phyloP scores from a whole-genome alignment of 2,329 filamentous ascomycete species.

The Talaromyces sp. region DNA sequence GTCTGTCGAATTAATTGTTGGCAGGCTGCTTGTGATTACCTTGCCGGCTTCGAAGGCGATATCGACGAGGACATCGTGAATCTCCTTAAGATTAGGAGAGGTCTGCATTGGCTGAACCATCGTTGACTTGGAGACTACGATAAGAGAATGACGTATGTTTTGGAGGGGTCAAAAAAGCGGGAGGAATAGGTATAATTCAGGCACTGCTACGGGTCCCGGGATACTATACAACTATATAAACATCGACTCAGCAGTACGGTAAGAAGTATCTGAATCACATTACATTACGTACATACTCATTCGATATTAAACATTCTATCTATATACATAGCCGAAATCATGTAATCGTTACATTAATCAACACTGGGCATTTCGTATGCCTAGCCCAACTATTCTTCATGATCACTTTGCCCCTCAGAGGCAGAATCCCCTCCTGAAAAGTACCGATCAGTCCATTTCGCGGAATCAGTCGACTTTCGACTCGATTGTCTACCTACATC shows the following conservation, averaged over 20 bases:
- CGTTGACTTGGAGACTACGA: neutral
- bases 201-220: neutral
- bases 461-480: conserved; percentile 47
- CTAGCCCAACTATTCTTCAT: conserved; percentile 9
- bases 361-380: neutral
- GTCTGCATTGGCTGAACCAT: neutral
- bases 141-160: neutral
- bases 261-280: neutral
- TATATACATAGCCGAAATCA: neutral
- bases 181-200: neutral
- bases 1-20: conserved; percentile 33
- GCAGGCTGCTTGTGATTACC: conserved; percentile 44
- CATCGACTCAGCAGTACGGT: neutral
- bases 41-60: conserved; percentile 42
- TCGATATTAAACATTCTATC: neutral
- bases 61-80: conserved; percentile 42
- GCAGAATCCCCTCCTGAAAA: conserved; percentile 53
- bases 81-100: conserved; percentile 34
- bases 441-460: conserved; percentile 65
- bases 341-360: neutral
- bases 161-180: conserved; percentile 1
- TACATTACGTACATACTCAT: neutral
- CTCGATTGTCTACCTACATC: neutral
- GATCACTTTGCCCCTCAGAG: conserved; percentile 29
- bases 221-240: too few relatives aligned